Conservation (phyloP, 2,329 filamentous ascomycete genomes). For the Penicillium sp. region DNA sequence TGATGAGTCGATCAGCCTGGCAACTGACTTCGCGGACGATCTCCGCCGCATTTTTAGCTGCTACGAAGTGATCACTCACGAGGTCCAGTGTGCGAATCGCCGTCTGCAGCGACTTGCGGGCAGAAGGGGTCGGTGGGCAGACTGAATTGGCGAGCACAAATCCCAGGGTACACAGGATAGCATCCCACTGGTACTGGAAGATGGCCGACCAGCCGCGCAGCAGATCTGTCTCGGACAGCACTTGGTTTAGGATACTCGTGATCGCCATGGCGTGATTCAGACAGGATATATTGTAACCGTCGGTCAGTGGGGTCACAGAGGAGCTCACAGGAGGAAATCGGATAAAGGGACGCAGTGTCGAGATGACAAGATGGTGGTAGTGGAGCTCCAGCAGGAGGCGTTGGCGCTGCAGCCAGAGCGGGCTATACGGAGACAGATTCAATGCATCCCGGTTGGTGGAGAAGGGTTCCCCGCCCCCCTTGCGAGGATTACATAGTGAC, state of each 20-base stretch:
- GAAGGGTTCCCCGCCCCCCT: not conserved
- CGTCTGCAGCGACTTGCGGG: constrained; percentile 36
- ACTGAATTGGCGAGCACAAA: constrained; percentile 17
- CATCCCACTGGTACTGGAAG: constrained; percentile 1
- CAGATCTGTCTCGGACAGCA: not conserved
- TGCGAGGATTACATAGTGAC: not conserved
- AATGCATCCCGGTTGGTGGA: not conserved
- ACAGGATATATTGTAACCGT: not conserved
- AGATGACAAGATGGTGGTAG: constrained; percentile 43
- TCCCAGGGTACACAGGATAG: not conserved
- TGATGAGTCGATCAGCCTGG: not conserved
- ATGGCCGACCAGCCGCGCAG: not conserved
- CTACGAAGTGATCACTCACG: constrained; percentile 37
- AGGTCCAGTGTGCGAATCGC: constrained; percentile 40
- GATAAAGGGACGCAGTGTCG: constrained; percentile 44
- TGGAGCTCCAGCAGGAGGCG: constrained; percentile 44
- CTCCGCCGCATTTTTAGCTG: constrained; percentile 26
- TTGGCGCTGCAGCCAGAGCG: constrained; percentile 46
- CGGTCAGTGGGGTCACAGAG: not conserved
- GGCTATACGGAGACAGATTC: constrained; percentile 33
- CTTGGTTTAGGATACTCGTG: not conserved
- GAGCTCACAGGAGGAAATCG: constrained; percentile 29
- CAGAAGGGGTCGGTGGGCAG: constrained; percentile 27
- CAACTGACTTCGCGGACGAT: not conserved
- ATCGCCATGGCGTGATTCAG: not conserved